Base-by-base conservation (phyloP, 139 green algal genomes). In the Choricystis sp. region DNA sequence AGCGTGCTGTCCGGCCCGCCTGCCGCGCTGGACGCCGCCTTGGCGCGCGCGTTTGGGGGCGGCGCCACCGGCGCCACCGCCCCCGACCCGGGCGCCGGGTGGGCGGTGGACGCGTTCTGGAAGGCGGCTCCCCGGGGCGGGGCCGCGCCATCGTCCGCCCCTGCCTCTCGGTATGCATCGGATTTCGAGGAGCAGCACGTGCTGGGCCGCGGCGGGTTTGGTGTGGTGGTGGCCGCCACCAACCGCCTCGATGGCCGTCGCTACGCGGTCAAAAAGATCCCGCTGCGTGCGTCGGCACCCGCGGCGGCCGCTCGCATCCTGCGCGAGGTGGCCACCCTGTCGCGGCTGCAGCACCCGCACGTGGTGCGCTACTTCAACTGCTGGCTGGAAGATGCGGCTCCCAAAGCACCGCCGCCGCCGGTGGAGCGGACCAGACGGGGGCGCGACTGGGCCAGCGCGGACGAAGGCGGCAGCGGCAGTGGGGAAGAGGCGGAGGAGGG, bases 201-300 rank as follows among this genome's bases (percentile, higher is more conserved):
- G 9, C 75, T 97, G 59, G 90, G 90, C 31, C 77, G 79, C 26
- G 90, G 90, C 16, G 89, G 78, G 19, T 96, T 89, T 74, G 90
- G 90, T 0, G 62, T 89, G 4, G 90, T 96, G 59, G 79, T 93
- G 40, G 75, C 83, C 21, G 87, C 86, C 2, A 72, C 88, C 28
- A 94, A 96, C 73, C 79, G 78, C 14, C 67, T 84, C 59, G 77
- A 84, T 59, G 83, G 85, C 1, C 70, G 85, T 16, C 73, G 83
- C 68, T 96, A 96, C 63, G 91, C 91, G 0, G 79, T 97, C 25
- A 97, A 97, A 75, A 89, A 89, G 71, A 90, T 97, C 52, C 65
- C 64, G 63, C 74, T 96, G 72, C 61, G 72, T 16, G 61, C 59
- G 14, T 16, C 71, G 69, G 23, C 24, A 58, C 78, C 69, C 59